These are phyloP conservation scores for Fusarium virguliforme DNA, from an alignment of 2,329 filamentous ascomycete genomes.

Conservation along the genomic window DNA sequence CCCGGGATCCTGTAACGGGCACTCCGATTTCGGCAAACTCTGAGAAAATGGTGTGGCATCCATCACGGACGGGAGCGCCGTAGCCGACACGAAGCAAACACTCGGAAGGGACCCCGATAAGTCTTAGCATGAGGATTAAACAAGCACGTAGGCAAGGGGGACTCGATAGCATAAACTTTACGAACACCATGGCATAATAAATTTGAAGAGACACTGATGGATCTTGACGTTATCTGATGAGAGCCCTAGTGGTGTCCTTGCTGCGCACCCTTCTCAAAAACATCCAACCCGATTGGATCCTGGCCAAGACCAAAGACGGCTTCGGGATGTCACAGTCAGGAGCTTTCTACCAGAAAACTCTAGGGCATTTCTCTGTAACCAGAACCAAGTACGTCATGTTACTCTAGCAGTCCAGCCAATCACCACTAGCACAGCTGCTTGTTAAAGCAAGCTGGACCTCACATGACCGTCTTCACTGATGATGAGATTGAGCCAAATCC, in stretches of 20 bases:
- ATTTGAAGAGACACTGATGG: not conserved
- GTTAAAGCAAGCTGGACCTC: not conserved
- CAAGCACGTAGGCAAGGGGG: not conserved
- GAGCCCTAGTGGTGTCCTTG: not conserved
- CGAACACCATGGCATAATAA: not conserved
- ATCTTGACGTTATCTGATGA: not conserved
- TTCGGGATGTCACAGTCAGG: not conserved
- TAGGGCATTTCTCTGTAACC: not conserved
- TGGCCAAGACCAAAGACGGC: not conserved
- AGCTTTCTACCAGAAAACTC: not conserved
- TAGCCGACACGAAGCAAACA: conserved; percentile 5
- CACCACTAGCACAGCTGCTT: not conserved
- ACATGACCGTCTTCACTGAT: not conserved
- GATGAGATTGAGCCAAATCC: not conserved
- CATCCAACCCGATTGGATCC: not conserved
- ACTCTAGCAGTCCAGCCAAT: not conserved
- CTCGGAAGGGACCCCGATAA: not conserved
- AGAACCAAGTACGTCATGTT: too few relatives aligned
- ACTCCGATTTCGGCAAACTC: conserved; percentile 2
- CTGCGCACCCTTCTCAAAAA: not conserved
- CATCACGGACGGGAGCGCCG: conserved; percentile 3
- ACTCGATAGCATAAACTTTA: not conserved
- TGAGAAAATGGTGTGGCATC: conserved; percentile 13
- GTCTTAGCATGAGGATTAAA: conserved; percentile 10
- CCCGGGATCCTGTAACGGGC: not conserved